These are phyloP conservation scores for Pelargonium nanum DNA, from an alignment of 345 rosid species.

Conservation along the genomic window DNA sequence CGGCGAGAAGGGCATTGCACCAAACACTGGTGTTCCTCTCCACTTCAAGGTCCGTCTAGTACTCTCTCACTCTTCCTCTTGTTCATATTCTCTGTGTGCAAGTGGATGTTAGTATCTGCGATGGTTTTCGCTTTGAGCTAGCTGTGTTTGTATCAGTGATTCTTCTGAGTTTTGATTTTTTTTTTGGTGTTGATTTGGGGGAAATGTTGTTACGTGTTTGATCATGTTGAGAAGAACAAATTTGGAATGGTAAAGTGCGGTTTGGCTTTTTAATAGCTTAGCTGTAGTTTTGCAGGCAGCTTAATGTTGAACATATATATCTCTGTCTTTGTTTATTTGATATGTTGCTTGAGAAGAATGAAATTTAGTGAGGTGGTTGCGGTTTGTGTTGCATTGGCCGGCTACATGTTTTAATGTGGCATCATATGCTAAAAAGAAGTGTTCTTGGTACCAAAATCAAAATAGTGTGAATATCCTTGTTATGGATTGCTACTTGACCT, in stretches of 20 bases:
- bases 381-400: neutral
- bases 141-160: neutral
- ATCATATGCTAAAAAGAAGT: too few relatives aligned
- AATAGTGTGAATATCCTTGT: neutral
- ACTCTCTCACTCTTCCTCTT: neutral
- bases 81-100: neutral
- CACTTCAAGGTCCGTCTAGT: constrained; percentile 25
- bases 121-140: neutral
- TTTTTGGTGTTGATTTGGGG: neutral
- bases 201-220: neutral
- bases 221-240: too few relatives aligned
- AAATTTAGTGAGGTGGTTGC: neutral
- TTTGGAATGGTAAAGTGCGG: neutral
- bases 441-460: too few relatives aligned
- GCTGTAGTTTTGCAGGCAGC: too few relatives aligned
- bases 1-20: constrained; percentile 30
- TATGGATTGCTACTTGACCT: neutral
- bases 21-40: constrained; percentile 16
- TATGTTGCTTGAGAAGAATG: too few relatives aligned
- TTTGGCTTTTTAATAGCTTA: too few relatives aligned
- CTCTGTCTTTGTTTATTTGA: too few relatives aligned
- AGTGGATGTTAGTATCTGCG: neutral
- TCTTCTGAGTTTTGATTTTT: neutral
- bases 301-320: neutral
- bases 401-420: neutral